Base-by-base conservation (phyloP, 75 land plant genomes). In the Cunninghamia lanceolata region DNA sequence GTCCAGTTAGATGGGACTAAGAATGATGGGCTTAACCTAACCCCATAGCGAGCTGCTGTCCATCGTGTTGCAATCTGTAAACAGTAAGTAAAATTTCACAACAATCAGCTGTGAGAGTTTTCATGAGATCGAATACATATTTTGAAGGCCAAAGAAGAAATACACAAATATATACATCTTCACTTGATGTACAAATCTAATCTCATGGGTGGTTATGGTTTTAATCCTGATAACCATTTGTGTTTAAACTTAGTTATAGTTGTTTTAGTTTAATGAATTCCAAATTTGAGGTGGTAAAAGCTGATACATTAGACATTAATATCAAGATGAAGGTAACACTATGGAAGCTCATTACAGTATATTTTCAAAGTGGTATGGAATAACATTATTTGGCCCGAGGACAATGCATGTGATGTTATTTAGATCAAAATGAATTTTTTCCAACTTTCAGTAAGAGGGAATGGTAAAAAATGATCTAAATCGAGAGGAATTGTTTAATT, bases 1-100 rank as follows among this genome's bases (percentile, higher is more conserved):
- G 99, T 98, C 99, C 99, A 98, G 82, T 94, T 96, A 9, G 99
- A 98, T 54, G 99, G 99, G n/a, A 98, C 92, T 53, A 98, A 92
- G 89, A 98, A 98, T 17, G 99, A 95, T 34, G 99, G 99, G 86
- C 99, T 98, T 53, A 98, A 92, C 63, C 95, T 94, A 8, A 96
- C 95, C 14, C 94, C 96, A 87, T 94, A 96, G 10, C 91, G 90
- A 63, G 93, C 90, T 85, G 99, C 99, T 50, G 94, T 94, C 71
- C 87, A 76, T 86, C 99, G 91, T 53, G 99, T 95, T 5, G 96
- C 91, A 82, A 95, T 89, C 99, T 98, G 92, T 75, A 89, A 75
- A 84, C 54, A 82, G 43, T 77, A 40, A 77, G 0, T 77, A 34
- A 21, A 77, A 77, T 28, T 76, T 76, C 38, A 76, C 28, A 76